These are phyloP conservation scores for Ustilaginoidea virens DNA, from an alignment of 2,329 filamentous ascomycete genomes.

Conservation along the genomic window DNA sequence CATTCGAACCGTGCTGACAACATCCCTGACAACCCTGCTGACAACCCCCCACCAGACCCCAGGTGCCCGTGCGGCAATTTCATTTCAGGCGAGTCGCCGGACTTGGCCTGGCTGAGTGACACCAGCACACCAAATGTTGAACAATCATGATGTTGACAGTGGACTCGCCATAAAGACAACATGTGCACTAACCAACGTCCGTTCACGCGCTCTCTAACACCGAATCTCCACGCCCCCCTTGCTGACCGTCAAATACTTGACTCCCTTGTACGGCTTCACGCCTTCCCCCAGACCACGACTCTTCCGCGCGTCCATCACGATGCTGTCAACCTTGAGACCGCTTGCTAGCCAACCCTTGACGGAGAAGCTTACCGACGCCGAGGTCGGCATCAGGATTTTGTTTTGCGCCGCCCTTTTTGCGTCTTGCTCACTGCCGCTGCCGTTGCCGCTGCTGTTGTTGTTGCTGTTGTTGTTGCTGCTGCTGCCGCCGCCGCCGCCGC, in stretches of 20 bases:
- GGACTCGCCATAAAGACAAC: no score
- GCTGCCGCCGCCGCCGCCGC: no score
- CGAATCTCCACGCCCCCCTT: constrained; percentile 49
- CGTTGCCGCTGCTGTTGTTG: constrained; percentile 14
- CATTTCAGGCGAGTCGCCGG: no score
- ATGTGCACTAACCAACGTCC: no score
- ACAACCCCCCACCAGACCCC: no score
- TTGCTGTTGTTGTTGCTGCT: no score
- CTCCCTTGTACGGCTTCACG: constrained; percentile 91
- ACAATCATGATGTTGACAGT: no score
- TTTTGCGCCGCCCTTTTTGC: constrained; percentile 48
- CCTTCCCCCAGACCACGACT: constrained; percentile 75
- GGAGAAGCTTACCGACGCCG: constrained; percentile 56
- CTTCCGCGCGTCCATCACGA: constrained; percentile 58
- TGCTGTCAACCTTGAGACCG: constrained; percentile 51
- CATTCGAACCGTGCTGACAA: no score
- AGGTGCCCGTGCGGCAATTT: no score
- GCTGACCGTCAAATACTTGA: constrained; percentile 82
- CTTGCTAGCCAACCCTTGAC: constrained; percentile 56
- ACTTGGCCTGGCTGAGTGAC: no score
- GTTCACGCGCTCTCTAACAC: constrained; percentile 27
- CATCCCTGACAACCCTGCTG: no score
- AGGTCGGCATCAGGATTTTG: constrained; percentile 65
- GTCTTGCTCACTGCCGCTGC: constrained; percentile 29
- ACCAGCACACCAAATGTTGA: no score